Evolutionary conservation across 2,329 filamentous ascomycete species (phyloP), one percentile per base, ranked within the genome.

Genomic region (Ophiostoma tasmaniense): DNA sequence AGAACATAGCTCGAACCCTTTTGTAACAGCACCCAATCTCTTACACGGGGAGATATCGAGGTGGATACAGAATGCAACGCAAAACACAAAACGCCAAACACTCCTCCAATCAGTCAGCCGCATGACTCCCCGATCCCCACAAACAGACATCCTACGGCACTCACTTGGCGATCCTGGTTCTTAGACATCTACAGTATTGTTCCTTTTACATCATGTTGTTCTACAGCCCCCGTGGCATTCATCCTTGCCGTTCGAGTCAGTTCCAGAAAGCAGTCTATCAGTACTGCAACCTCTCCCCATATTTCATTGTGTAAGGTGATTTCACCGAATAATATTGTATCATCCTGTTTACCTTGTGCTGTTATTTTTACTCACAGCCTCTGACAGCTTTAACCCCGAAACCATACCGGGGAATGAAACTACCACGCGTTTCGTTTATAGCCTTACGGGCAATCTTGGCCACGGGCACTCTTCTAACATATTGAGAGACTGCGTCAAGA

Each of bases 21-120:
- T 61, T 61, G 55, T 61, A 61, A 61, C 55, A 61, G 55, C 50
- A 13, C 55, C 25, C 55, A 61, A 30, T 33, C 25, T 61, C 55
- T 30, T 61, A 61, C 55, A 61, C 55, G 25, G 55, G 22, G 42
- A 45, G 42, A 45, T 17, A 5, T 42, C 22, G 8, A 55, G 22
- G 55, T 61, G 55, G 55, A 61, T 17, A 45, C 42, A 45, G 20
- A n/a, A 20, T 17, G 14, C 11, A 39, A 39, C 37, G 13, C 37
- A 39, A 39, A 39, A 39, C 37, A 39, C n/a, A 55, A 45, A 45
- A 45, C 42, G 20, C 42, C 25, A 61, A 61, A 61, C 55, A 61
- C 25, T 7, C 25, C 25, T 13, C 55, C 55, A 61, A 61, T 61
- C 22, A 30, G 17, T 17, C 55, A 30, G 25, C 25, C 55, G 55